Percentiles rank a stretch among this genome's conserved stretches.
phyloP scores from a whole-genome alignment of 768 basidiomycete genomes.

The Boletus sp. region DNA sequence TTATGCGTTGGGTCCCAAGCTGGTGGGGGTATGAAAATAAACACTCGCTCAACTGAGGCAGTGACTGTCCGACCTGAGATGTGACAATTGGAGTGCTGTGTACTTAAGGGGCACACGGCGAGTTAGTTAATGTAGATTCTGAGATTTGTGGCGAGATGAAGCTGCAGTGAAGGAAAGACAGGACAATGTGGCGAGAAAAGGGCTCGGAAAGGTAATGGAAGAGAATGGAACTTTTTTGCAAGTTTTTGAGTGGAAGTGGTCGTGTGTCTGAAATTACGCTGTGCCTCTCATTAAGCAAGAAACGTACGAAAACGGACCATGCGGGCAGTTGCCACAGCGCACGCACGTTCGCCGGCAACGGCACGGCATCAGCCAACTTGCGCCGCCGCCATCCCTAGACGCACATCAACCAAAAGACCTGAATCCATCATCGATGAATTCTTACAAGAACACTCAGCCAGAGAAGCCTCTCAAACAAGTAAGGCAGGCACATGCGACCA shows the following conservation, averaged over 20 bases:
- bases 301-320: conserved; percentile 27
- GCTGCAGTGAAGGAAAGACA: conserved; percentile 11
- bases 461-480: conserved; percentile 8
- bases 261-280: conserved; percentile 40
- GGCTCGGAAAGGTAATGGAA: conserved; percentile 6
- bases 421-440: conserved; percentile 2
- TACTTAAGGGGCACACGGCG: conserved; percentile 13
- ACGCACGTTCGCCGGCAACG: conserved; percentile 41
- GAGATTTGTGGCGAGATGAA: not conserved
- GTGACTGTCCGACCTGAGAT: conserved; percentile 10
- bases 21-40: conserved; percentile 11
- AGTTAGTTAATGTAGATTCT: conserved; percentile 7
- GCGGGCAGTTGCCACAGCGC: conserved; percentile 17
- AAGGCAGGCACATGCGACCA: conserved; percentile 13
- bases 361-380: conserved; percentile 19
- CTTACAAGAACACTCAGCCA: not conserved
- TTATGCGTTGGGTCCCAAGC: not conserved
- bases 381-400: conserved; percentile 13
- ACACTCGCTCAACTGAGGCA: not conserved
- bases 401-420: conserved; percentile 31
- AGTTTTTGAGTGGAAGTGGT: conserved; percentile 31
- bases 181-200: conserved; percentile 2
- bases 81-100: conserved; percentile 2
- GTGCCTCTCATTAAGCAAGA: conserved; percentile 19
- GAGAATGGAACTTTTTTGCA: conserved; percentile 14